Conservation (phyloP, 495 filamentous ascomycete genomes). For the Podospora pseudopauciseta region DNA sequence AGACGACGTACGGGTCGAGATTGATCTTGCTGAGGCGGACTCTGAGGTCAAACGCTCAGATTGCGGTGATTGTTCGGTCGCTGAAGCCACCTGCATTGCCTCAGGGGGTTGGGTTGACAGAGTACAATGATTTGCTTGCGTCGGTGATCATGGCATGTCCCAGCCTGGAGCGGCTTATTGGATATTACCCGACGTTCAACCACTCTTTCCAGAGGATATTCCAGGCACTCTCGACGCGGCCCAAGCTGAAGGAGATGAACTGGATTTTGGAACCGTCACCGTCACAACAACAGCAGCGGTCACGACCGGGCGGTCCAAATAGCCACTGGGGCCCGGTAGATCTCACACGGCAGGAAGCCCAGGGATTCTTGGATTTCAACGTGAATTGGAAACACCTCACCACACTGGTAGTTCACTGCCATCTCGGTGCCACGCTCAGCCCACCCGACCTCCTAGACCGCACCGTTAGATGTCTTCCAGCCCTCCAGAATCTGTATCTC, state of each 20-base stretch:
- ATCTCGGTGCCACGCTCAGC: slow-evolving; percentile 58
- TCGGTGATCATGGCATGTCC: slow-evolving; percentile 83
- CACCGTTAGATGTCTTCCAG: slow-evolving; percentile 61
- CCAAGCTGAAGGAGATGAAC: slow-evolving; percentile 68
- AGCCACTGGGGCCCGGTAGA: slow-evolving; percentile 43
- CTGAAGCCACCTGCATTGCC: slow-evolving; percentile 69
- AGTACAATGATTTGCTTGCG: slow-evolving; percentile 69
- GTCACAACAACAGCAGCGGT: slow-evolving; percentile 32
- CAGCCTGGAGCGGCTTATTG: slow-evolving; percentile 72
- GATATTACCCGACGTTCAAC: slow-evolving; percentile 65
- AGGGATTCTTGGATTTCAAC: slow-evolving; percentile 67
- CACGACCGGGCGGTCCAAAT: slow-evolving; percentile 3
- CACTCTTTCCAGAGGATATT: slow-evolving; percentile 72
- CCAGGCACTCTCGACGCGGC: slow-evolving; percentile 73
- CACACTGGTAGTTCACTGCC: slow-evolving; percentile 71
- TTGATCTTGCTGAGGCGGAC: slow-evolving; percentile 74
- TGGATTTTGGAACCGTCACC: slow-evolving; percentile 62
- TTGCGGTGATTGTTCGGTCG: slow-evolving; percentile 69
- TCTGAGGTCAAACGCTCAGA: slow-evolving; percentile 61
- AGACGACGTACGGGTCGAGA: slow-evolving; percentile 62
- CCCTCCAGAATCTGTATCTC: slow-evolving; percentile 68
- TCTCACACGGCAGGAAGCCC: slow-evolving; percentile 58
- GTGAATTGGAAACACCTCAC: slow-evolving; percentile 65
- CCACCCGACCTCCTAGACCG: slow-evolving; percentile 65
- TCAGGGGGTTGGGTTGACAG: slow-evolving; percentile 48